phyloP scores from a whole-genome alignment of 768 basidiomycete species.

The Xerocomus spinulosus region DNA sequence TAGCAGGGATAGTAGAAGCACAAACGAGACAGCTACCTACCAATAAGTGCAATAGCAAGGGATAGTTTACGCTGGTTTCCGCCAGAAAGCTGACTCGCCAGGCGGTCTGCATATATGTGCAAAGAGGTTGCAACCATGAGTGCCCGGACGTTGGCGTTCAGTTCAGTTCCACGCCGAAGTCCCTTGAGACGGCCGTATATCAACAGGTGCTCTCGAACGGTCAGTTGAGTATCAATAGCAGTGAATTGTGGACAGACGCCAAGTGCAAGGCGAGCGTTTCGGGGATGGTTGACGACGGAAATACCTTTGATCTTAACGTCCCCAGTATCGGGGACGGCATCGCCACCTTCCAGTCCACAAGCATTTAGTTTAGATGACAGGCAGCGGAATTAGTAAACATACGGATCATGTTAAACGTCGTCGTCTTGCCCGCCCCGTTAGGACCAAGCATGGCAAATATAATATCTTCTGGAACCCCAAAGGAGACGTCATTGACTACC shows the following conservation, averaged over 20 bases:
- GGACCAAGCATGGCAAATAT: conserved; percentile 74
- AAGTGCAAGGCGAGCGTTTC: conserved; percentile 59
- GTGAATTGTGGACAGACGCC: conserved; percentile 86
- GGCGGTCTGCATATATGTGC: conserved; percentile 55
- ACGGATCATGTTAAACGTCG: conserved; percentile 79
- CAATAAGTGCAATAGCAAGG: conserved; percentile 72
- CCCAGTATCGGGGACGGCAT: conserved; percentile 61
- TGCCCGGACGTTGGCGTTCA: conserved; percentile 50
- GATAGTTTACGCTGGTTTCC: conserved; percentile 77
- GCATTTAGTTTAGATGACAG: not conserved
- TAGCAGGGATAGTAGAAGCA: not conserved
- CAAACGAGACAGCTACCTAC: conserved; percentile 27
- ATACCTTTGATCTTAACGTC: conserved; percentile 64
- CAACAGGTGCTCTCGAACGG: conserved; percentile 69
- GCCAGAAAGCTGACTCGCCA: conserved; percentile 72
- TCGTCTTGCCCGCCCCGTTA: conserved; percentile 82
- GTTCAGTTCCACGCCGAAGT: conserved; percentile 43
- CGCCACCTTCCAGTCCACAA: conserved; percentile 46
- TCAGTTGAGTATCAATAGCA: conserved; percentile 73
- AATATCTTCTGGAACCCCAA: conserved; percentile 58
- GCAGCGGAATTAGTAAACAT: conserved; percentile 21
- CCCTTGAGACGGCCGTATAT: conserved; percentile 76
- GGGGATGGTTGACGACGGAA: conserved; percentile 62
- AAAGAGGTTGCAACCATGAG: conserved; percentile 59
- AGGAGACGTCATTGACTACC: conserved; percentile 71